These are phyloP conservation scores for Geotrichum restrictum DNA, from an alignment of 1,139 yeast species.

Conservation along the genomic window DNA sequence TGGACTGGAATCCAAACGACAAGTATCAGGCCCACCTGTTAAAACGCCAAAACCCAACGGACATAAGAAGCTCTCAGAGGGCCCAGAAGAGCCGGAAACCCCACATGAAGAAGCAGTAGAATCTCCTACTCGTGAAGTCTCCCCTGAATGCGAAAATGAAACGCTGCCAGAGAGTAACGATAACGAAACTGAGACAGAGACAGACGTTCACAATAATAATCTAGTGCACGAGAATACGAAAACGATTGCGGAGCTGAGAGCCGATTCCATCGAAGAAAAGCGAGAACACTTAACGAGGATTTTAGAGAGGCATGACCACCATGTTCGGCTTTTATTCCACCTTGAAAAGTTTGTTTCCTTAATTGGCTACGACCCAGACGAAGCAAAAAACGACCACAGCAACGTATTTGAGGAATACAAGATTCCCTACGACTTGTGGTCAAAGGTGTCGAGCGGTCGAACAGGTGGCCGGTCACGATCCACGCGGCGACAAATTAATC, in stretches of 20 bases:
- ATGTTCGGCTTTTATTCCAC: slow-evolving; percentile 51
- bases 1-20: slow-evolving; percentile 9
- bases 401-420: slow-evolving; percentile 39
- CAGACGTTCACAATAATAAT: neutral
- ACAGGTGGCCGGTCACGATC: slow-evolving; percentile 32
- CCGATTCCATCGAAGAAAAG: slow-evolving; percentile 12
- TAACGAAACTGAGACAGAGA: neutral
- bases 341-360: slow-evolving; percentile 57
- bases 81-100: neutral
- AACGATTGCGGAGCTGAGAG: slow-evolving; percentile 9
- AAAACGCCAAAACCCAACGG: slow-evolving; percentile 3
- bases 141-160: neutral
- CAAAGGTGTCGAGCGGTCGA: slow-evolving; percentile 29
- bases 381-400: slow-evolving; percentile 44
- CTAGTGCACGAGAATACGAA: neutral
- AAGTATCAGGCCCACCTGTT: neutral
- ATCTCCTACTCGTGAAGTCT: neutral
- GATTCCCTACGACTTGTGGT: slow-evolving; percentile 41
- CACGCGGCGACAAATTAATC: slow-evolving; percentile 33
- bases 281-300: slow-evolving; percentile 32
- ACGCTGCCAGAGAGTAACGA: neutral
- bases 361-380: slow-evolving; percentile 57
- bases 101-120: neutral
- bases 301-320: slow-evolving; percentile 46
- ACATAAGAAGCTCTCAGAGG: neutral